Evolutionary conservation across 1,139 yeast species (phyloP).

Genomic region (Blastobotrys buckinghamii): DNA sequence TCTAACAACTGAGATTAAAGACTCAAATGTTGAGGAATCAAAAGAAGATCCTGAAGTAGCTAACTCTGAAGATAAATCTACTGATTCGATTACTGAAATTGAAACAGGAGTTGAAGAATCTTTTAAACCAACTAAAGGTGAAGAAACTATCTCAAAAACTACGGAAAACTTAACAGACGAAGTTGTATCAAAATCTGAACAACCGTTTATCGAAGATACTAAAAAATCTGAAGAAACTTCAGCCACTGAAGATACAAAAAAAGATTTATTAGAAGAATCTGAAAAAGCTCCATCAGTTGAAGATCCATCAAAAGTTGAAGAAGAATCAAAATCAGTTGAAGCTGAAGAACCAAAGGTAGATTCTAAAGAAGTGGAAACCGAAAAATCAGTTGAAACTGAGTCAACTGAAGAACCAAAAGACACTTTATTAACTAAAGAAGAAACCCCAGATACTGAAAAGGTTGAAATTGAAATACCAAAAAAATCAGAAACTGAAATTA

Average conservation of each 20-base stretch:
- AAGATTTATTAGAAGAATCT: neutral
- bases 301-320: too few relatives aligned
- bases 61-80: too few relatives aligned
- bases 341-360: neutral
- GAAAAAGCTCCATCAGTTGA: too few relatives aligned
- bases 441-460: neutral
- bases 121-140: neutral
- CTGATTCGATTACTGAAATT: neutral
- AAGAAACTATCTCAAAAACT: neutral
- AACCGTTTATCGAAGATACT: neutral
- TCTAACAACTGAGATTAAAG: too few relatives aligned
- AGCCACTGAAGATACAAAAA: neutral
- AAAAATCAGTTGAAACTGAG: neutral
- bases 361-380: neutral
- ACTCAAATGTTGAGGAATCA: too few relatives aligned
- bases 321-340: neutral
- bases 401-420: neutral
- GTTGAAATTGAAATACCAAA: neutral
- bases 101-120: neutral
- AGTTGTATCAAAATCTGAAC: neutral
- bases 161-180: neutral
- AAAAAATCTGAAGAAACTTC: too few relatives aligned
- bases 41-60: too few relatives aligned
- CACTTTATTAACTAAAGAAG: neutral
- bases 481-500: neutral